A percentile compares a stretch with the other conserved stretches of the same genome.
phyloP scores from a whole-genome alignment of 306 rosid species.

The Gastrolobium bilobum region DNA sequence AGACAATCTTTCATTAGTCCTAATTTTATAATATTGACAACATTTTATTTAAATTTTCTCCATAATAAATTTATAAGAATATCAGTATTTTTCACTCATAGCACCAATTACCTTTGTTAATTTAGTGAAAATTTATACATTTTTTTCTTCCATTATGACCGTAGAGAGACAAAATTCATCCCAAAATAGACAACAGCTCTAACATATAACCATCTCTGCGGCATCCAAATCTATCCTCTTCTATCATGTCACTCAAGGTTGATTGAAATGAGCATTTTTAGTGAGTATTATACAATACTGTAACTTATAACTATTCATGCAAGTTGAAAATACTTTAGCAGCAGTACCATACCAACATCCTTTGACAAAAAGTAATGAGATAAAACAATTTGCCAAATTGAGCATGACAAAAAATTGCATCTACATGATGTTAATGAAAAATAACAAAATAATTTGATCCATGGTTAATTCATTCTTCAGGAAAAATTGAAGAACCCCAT shows the following conservation, averaged over 20 bases:
- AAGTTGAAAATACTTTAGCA: not conserved
- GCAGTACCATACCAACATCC: not conserved
- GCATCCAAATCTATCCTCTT: too few species aligned
- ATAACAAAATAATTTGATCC: not conserved
- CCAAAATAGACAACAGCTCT: too few species aligned
- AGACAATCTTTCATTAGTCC: not conserved
- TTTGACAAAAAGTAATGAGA: not conserved
- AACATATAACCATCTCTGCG: too few species aligned
- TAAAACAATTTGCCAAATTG: not conserved
- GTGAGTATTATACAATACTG: not conserved
- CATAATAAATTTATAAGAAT: not conserved
- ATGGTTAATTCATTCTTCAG: too few species aligned
- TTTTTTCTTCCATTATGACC: not conserved
- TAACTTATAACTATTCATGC: not conserved
- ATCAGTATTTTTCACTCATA: not conserved
- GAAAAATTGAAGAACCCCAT: not conserved
- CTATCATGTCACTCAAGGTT: not conserved
- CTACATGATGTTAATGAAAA: not conserved
- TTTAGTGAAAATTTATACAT: not conserved
- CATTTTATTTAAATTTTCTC: not conserved
- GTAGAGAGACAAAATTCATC: not conserved
- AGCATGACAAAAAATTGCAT: not conserved
- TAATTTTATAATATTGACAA: not conserved
- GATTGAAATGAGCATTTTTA: too few species aligned
- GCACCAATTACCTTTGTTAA: too few species aligned